phyloP scores from a whole-genome alignment of 352 stramenopile species.

The Pythium grandisporangium region DNA sequence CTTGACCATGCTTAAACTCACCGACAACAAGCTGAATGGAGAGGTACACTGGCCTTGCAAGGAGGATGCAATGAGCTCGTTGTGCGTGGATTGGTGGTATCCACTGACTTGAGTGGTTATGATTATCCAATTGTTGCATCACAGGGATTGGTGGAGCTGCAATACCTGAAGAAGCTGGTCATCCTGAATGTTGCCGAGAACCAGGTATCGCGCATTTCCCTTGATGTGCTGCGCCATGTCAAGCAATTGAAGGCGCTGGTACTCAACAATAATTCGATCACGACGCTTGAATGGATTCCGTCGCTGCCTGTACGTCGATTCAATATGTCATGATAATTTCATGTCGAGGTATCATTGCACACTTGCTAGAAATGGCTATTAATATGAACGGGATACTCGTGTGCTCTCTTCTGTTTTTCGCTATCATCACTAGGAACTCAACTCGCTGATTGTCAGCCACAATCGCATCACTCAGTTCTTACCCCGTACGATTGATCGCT shows the following conservation, averaged over 20 bases:
- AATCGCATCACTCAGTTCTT: conserved; percentile 70
- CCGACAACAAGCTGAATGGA: conserved; percentile 64
- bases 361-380: too few relatives aligned
- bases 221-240: conserved; percentile 59
- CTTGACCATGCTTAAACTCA: conserved; percentile 76
- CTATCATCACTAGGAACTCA: conserved; percentile 35
- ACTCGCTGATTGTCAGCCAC: conserved; percentile 81
- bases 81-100: background rate
- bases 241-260: conserved; percentile 70
- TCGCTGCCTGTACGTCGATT: conserved; percentile 46
- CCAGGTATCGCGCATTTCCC: conserved; percentile 56
- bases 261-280: conserved; percentile 81
- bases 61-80: background rate
- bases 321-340: too few relatives aligned
- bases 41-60: conserved; percentile 20
- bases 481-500: conserved; percentile 43
- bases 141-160: conserved; percentile 48
- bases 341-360: too few relatives aligned
- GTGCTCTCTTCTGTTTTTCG: background rate
- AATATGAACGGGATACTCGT: too few relatives aligned
- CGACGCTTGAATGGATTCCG: conserved; percentile 74
- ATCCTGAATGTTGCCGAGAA: conserved; percentile 74
- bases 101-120: too few relatives aligned
- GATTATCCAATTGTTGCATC: background rate
- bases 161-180: conserved; percentile 72